A percentile compares a stretch with the other conserved stretches of the same genome.
These are phyloP conservation scores for Zasmidium angulare DNA, from an alignment of 2,329 filamentous ascomycete species.

Conservation along the genomic window DNA sequence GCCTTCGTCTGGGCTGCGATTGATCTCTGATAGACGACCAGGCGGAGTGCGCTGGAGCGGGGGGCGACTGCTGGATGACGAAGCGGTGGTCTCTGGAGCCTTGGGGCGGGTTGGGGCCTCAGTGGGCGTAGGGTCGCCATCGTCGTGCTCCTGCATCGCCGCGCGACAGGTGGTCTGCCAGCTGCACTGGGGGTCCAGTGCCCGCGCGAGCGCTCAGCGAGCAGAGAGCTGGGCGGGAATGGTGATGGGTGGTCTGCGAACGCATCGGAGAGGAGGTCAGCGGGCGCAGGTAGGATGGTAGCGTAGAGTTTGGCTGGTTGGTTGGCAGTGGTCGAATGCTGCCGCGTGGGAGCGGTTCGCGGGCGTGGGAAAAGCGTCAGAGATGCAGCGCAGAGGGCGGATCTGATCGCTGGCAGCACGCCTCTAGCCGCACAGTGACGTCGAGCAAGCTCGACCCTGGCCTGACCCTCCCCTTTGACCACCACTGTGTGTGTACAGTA, in stretches of 20 bases:
- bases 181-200: not conserved
- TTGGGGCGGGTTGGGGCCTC: conserved; percentile 8
- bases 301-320: not conserved
- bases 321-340: too few species aligned
- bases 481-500: too few species aligned
- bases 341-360: too few species aligned
- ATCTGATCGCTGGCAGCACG: not conserved
- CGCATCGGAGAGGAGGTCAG: not conserved
- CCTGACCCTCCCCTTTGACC: not conserved
- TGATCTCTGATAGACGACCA: conserved; percentile 11
- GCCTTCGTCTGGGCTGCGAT: conserved; percentile 5
- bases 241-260: not conserved
- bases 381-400: not conserved
- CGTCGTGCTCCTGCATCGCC: conserved; percentile 15
- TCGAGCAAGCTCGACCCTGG: not conserved
- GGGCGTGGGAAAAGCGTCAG: not conserved
- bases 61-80: conserved; percentile 12
- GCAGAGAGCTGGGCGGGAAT: not conserved
- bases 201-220: not conserved
- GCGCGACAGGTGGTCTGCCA: not conserved
- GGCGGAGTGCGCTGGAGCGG: conserved; percentile 22
- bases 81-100: conserved; percentile 1
- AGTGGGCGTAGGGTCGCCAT: conserved; percentile 20
- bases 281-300: too few species aligned
- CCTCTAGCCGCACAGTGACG: not conserved